Evolutionary conservation across 495 filamentous ascomycete species (phyloP).

Genomic region (Terfezia claveryi): DNA sequence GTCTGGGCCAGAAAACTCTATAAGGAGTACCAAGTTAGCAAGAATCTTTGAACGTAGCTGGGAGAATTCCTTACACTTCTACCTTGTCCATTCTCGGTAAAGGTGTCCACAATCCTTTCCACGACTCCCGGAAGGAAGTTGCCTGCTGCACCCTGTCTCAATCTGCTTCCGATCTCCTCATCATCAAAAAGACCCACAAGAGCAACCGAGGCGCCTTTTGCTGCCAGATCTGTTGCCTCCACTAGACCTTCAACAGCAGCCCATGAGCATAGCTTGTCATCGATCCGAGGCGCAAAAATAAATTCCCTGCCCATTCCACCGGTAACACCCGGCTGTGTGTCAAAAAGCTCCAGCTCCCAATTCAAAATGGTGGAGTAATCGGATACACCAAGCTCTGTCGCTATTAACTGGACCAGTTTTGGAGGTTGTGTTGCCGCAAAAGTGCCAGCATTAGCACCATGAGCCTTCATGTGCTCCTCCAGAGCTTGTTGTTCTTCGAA

Average conservation of each 20-base stretch:
- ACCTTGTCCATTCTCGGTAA: constrained; percentile 23
- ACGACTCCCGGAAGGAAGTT: constrained; percentile 68
- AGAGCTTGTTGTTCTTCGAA: not conserved
- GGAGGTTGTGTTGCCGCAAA: constrained; percentile 67
- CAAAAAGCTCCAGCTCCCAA: constrained; percentile 96
- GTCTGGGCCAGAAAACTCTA: constrained; percentile 56
- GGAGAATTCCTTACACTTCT: constrained; percentile 5
- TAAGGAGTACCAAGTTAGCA: not conserved
- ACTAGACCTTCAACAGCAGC: constrained; percentile 73
- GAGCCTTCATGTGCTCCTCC: constrained; percentile 11
- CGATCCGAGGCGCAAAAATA: constrained; percentile 84
- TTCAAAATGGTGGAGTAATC: constrained; percentile 54
- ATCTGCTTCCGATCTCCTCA: constrained; percentile 78
- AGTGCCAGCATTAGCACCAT: constrained; percentile 22
- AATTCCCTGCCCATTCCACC: constrained; percentile 82
- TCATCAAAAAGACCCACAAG: constrained; percentile 83
- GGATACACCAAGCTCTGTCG: constrained; percentile 43
- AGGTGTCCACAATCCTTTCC: constrained; percentile 56
- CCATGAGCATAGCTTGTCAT: constrained; percentile 93
- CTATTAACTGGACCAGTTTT: constrained; percentile 64
- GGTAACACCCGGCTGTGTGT: constrained; percentile 63
- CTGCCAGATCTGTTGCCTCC: constrained; percentile 28
- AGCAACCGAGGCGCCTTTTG: constrained; percentile 38
- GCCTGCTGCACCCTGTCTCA: constrained; percentile 72
- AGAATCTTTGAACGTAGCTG: not conserved